Percentiles rank a stretch among this genome's conserved stretches.
phyloP scores from a whole-genome alignment of 2,329 filamentous ascomycete genomes.

The Grosmannia clavigera region DNA sequence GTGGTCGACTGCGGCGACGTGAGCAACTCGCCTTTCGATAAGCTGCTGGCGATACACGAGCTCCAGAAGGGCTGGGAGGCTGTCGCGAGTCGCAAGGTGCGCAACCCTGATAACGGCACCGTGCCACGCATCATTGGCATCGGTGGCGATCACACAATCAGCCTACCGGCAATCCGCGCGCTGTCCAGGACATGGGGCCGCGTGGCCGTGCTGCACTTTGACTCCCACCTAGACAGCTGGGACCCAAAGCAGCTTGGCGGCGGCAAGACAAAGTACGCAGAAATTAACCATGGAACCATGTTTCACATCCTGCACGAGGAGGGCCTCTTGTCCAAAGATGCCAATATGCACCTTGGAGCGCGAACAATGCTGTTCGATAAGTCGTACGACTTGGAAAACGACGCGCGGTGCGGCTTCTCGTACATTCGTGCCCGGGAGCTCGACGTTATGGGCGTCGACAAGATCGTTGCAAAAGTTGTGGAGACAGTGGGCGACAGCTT shows the following conservation, averaged over 20 bases:
- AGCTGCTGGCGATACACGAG: constrained; percentile 58
- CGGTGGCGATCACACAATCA: constrained; percentile 8
- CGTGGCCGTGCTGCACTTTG: constrained; percentile 45
- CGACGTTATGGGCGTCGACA: constrained; percentile 54
- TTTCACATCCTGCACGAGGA: constrained; percentile 50
- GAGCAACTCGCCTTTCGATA: constrained; percentile 65
- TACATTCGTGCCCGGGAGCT: constrained; percentile 52
- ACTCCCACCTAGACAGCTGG: constrained; percentile 53
- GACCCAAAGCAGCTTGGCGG: constrained; percentile 41
- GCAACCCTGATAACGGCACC: not conserved
- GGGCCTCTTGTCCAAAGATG: constrained; percentile 8
- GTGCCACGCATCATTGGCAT: constrained; percentile 3
- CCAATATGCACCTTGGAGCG: constrained; percentile 42
- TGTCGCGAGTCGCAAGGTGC: not conserved
- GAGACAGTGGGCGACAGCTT: constrained; percentile 35
- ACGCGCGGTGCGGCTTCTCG: constrained; percentile 44
- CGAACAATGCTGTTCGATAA: constrained; percentile 31
- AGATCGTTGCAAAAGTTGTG: constrained; percentile 52
- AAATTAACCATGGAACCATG: constrained; percentile 47
- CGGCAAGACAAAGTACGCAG: constrained; percentile 45
- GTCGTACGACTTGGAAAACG: constrained; percentile 36
- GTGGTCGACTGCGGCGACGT: constrained; percentile 73
- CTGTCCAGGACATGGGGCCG: constrained; percentile 1
- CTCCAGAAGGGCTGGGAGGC: constrained; percentile 45
- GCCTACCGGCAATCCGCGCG: constrained; percentile 3